Evolutionary conservation across 169 alveolate genomes (phyloP).

Genomic region (Eimeria falciformis): DNA sequence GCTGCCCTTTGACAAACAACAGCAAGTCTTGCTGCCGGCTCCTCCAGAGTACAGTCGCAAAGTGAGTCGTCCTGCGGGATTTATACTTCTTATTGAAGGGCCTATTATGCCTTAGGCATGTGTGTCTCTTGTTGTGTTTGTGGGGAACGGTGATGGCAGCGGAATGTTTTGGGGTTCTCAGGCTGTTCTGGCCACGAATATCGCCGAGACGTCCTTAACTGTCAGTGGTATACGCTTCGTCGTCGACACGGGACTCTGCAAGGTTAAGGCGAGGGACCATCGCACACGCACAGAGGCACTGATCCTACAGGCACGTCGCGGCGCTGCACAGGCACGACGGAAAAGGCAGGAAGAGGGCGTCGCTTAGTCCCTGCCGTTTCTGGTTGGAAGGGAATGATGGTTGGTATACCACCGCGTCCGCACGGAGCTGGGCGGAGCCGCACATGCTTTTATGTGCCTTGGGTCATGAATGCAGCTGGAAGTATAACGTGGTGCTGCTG

Average conservation of each 20-base stretch:
- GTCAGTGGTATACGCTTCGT: constrained; percentile 90
- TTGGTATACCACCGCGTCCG: too few relatives aligned
- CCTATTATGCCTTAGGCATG: background rate
- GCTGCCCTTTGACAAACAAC: constrained; percentile 96
- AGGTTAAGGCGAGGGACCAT: constrained; percentile 94
- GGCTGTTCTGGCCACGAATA: constrained; percentile 91
- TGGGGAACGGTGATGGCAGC: background rate
- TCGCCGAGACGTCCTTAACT: constrained; percentile 95
- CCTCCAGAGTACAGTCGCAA: constrained; percentile 79
- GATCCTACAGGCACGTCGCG: background rate
- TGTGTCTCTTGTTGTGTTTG: background rate
- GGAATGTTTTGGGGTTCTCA: background rate
- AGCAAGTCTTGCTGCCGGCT: constrained; percentile 97
- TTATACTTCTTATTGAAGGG: too few relatives aligned
- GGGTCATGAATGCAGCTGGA: too few relatives aligned
- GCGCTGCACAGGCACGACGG: too few relatives aligned
- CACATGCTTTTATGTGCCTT: too few relatives aligned
- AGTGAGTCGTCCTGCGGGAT: constrained; percentile 77
- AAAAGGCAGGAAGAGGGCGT: too few relatives aligned
- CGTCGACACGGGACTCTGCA: constrained; percentile 90
- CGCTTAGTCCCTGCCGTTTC: too few relatives aligned
- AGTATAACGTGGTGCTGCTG: background rate
- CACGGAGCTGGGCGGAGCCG: too few relatives aligned
- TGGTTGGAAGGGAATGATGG: too few relatives aligned
- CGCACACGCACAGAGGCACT: constrained; percentile 97